These are phyloP conservation scores for Cercospora canescens DNA, from an alignment of 2,329 filamentous ascomycete species.

Conservation along the genomic window DNA sequence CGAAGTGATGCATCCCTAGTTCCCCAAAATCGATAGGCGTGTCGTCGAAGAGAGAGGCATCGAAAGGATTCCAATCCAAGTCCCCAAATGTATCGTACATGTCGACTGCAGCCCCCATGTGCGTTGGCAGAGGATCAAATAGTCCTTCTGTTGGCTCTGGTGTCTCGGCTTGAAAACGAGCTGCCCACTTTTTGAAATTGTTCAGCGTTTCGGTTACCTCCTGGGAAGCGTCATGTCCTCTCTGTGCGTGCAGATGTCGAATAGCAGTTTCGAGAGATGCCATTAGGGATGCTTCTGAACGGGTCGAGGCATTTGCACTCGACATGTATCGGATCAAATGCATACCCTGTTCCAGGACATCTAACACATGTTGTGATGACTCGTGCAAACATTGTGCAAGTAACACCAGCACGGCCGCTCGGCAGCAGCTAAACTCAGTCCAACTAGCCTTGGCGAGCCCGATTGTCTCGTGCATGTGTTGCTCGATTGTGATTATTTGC, in stretches of 20 bases:
- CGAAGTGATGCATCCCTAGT: conserved; percentile 18
- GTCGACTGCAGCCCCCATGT: background rate
- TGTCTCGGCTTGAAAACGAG: conserved; percentile 13
- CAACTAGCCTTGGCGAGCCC: conserved; percentile 39
- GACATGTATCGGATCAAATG: conserved; percentile 37
- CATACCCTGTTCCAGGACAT: conserved; percentile 30
- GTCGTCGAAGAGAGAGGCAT: conserved; percentile 16
- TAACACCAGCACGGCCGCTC: conserved; percentile 37
- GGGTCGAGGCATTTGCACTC: conserved; percentile 34
- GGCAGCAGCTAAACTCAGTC: conserved; percentile 40
- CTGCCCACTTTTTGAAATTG: conserved; percentile 17
- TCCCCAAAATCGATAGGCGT: conserved; percentile 15
- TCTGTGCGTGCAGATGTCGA: conserved; percentile 10
- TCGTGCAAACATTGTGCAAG: conserved; percentile 37
- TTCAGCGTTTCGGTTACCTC: conserved; percentile 16
- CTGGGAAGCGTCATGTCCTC: conserved; percentile 2
- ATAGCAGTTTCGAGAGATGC: conserved; percentile 33
- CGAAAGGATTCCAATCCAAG: conserved; percentile 18
- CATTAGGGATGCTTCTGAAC: conserved; percentile 36
- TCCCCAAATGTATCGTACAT: conserved; percentile 16
- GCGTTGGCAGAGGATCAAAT: conserved; percentile 1
- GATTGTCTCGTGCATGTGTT: conserved; percentile 26
- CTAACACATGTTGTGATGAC: conserved; percentile 27
- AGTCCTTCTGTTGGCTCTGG: conserved; percentile 2
- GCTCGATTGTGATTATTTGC: conserved; percentile 31